Conservation (phyloP, 352 stramenopile species). For the Globisporangium paddicum region DNA sequence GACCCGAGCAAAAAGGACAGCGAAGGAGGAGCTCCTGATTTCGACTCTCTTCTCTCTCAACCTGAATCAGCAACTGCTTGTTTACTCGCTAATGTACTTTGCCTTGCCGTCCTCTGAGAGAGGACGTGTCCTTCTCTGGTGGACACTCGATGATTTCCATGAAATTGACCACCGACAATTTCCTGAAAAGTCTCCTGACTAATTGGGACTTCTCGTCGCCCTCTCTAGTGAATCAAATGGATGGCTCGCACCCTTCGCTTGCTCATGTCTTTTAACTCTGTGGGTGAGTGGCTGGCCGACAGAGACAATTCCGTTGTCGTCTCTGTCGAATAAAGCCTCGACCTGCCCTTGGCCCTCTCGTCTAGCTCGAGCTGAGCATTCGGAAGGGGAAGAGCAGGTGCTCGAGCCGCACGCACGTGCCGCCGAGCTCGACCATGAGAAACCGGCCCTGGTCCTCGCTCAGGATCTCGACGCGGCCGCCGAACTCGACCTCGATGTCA, state of each 20-base stretch:
- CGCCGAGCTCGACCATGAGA: slow-evolving; percentile 8
- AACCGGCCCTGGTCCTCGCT: slow-evolving; percentile 6
- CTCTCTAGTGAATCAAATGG: neutral
- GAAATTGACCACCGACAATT: neutral
- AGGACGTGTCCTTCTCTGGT: neutral
- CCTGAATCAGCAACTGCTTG: neutral
- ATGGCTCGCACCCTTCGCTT: neutral
- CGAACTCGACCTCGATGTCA: slow-evolving; percentile 2
- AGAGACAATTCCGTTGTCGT: slow-evolving; percentile 2
- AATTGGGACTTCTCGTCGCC: neutral
- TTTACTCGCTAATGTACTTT: neutral
- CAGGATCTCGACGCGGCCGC: neutral
- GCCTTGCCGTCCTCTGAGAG: neutral
- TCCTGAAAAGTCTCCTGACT: neutral
- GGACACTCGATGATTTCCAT: neutral
- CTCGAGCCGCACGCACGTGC: slow-evolving; percentile 2
- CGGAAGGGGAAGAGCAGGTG: slow-evolving; percentile 3
- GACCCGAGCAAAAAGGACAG: neutral
- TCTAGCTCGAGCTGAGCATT: neutral
- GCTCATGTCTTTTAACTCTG: too few relatives aligned
- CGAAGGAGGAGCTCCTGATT: neutral
- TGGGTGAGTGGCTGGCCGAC: too few relatives aligned
- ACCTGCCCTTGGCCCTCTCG: neutral
- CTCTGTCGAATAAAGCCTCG: neutral
- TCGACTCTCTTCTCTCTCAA: neutral